Conservation (phyloP, 305 asterid species). For the Solanum hybrid region DNA sequence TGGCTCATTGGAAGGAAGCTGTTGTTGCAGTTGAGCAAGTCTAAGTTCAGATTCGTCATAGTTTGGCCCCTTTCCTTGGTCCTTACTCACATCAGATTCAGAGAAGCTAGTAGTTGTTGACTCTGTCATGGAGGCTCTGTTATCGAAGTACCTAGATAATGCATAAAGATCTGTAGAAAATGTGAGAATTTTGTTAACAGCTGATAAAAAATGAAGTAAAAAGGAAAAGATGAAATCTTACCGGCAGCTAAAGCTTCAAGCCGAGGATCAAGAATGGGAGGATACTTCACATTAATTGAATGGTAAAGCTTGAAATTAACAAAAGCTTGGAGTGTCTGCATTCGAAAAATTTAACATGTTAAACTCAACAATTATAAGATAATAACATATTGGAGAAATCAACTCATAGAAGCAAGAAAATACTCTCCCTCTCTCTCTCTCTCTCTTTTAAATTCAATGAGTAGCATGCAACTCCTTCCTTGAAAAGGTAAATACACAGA, state of each 20-base stretch:
- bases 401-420: neutral
- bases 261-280: conserved; percentile 86
- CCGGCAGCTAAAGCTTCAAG: conserved; percentile 93
- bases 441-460: neutral
- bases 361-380: neutral
- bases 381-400: neutral
- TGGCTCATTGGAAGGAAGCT: conserved; percentile 75
- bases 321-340: conserved; percentile 82
- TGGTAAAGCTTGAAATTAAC: conserved; percentile 67
- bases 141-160: conserved; percentile 66
- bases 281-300: conserved; percentile 70
- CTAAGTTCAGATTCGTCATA: conserved; percentile 63
- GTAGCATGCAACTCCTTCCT: neutral
- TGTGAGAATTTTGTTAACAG: neutral
- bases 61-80: conserved; percentile 21
- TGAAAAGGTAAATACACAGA: neutral
- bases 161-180: conserved; percentile 82
- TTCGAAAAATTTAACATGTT: neutral
- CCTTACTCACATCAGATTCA: conserved; percentile 31
- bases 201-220: neutral
- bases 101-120: conserved; percentile 23
- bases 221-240: conserved; percentile 12
- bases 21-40: conserved; percentile 85
- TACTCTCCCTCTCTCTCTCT: neutral
- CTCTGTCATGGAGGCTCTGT: conserved; percentile 32